Evolutionary conservation across 2,329 filamentous ascomycete genomes (phyloP).

Genomic region (Colletotrichum sp.): DNA sequence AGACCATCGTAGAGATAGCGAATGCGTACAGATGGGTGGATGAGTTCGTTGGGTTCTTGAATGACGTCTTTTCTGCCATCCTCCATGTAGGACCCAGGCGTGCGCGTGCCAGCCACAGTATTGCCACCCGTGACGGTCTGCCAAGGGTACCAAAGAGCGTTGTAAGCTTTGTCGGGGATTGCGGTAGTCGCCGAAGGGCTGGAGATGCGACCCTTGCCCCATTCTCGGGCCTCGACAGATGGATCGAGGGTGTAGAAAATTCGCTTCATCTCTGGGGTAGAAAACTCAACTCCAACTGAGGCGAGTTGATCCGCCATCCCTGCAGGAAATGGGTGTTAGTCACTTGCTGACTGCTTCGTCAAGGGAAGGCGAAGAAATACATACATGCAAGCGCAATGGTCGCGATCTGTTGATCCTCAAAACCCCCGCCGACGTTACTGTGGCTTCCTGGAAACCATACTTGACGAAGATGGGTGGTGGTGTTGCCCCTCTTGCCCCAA

Average conservation of each 20-base stretch:
- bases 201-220: constrained; percentile 24
- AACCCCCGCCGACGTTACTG: constrained; percentile 65
- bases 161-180: constrained; percentile 3
- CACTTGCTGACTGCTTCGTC: rapidly evolving
- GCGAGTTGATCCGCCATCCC: constrained; percentile 29
- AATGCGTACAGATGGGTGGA: constrained; percentile 35
- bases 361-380: neutral
- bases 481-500: constrained; percentile 27
- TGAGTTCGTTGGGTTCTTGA: constrained; percentile 26
- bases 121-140: neutral
- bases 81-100: constrained; percentile 27
- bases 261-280: constrained; percentile 22
- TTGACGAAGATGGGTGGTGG: constrained; percentile 22
- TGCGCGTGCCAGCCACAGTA: constrained; percentile 16
- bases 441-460: constrained; percentile 65
- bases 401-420: constrained; percentile 35
- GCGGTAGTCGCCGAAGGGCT: constrained; percentile 15
- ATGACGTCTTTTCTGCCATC: constrained; percentile 8
- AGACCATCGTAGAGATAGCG: constrained; percentile 33
- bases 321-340: neutral
- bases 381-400: constrained; percentile 27
- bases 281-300: constrained; percentile 27
- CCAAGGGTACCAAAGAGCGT: neutral
- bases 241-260: constrained; percentile 22
- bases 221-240: constrained; percentile 8